These are phyloP conservation scores for Aspergillus ochraceus DNA, from an alignment of 2,329 filamentous ascomycete genomes.

Conservation along the genomic window DNA sequence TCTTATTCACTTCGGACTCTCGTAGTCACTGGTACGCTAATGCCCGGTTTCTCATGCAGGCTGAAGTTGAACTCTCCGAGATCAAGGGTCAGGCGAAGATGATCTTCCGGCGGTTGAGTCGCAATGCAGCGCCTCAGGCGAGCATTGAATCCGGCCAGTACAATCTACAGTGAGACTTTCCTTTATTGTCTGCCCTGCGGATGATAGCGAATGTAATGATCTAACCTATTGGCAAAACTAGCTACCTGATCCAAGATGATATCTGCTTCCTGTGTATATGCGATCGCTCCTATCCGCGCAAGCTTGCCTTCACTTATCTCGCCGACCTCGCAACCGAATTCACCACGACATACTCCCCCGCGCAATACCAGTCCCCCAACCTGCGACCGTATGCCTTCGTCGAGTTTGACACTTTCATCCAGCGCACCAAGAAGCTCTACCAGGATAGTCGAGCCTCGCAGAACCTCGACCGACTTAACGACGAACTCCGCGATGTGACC, in stretches of 20 bases:
- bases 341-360: conserved; percentile 73
- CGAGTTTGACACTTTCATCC: conserved; percentile 97
- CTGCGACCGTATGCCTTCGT: conserved; percentile 94
- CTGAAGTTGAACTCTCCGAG: conserved; percentile 75
- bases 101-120: conserved; percentile 82
- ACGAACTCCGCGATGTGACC: conserved; percentile 95
- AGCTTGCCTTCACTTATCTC: conserved; percentile 97
- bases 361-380: conserved; percentile 70
- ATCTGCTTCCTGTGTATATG: conserved; percentile 93
- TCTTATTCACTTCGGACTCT: background rate
- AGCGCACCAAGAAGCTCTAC: conserved; percentile 89
- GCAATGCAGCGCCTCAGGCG: conserved; percentile 86
- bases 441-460: conserved; percentile 86
- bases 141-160: conserved; percentile 84
- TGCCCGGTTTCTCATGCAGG: conserved; percentile 39
- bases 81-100: conserved; percentile 90
- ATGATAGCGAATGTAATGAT: background rate
- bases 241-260: conserved; percentile 80
- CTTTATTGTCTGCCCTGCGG: background rate
- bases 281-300: conserved; percentile 91
- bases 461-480: conserved; percentile 93
- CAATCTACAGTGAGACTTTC: conserved; percentile 72
- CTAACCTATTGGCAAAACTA: conserved; percentile 33
- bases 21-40: conserved; percentile 1
- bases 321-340: conserved; percentile 90